Conservation (phyloP, 2,329 filamentous ascomycete species). For the Ascochyta viciae-villosae region DNA sequence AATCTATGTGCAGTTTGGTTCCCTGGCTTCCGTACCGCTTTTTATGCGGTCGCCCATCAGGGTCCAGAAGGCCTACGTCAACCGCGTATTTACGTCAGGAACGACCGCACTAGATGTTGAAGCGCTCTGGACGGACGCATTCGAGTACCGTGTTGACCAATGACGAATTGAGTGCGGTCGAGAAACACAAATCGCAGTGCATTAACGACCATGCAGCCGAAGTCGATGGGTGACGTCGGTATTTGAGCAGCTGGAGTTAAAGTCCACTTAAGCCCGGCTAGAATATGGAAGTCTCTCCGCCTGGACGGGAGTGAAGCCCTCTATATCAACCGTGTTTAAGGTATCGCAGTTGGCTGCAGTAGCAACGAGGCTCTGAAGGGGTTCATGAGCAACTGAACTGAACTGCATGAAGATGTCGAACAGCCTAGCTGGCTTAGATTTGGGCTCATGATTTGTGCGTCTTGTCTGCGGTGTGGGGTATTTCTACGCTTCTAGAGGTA, state of each 20-base stretch:
- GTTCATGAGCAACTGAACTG: neutral
- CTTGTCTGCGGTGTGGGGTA: neutral
- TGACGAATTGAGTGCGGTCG: neutral
- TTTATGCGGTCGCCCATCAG: slow-evolving; percentile 7
- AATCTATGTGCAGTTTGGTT: neutral
- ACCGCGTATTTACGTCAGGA: slow-evolving; percentile 2
- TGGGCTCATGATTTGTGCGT: neutral
- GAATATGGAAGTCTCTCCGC: neutral
- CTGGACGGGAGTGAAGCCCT: too few relatives aligned
- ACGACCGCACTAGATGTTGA: neutral
- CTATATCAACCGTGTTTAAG: neutral
- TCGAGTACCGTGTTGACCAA: slow-evolving; percentile 2
- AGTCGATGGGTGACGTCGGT: slow-evolving; percentile 1
- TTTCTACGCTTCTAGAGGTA: neutral
- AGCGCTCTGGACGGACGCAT: neutral
- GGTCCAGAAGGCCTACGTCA: slow-evolving; percentile 10
- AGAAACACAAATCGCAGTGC: neutral
- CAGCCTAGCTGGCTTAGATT: neutral
- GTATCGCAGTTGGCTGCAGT: neutral
- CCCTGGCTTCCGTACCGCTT: neutral
- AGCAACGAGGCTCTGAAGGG: neutral
- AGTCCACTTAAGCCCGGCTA: neutral
- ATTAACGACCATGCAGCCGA: neutral
- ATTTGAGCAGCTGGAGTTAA: neutral
- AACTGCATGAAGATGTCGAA: neutral